Conservation (phyloP, 768 basidiomycete genomes). For the Sutorius australiensis region DNA sequence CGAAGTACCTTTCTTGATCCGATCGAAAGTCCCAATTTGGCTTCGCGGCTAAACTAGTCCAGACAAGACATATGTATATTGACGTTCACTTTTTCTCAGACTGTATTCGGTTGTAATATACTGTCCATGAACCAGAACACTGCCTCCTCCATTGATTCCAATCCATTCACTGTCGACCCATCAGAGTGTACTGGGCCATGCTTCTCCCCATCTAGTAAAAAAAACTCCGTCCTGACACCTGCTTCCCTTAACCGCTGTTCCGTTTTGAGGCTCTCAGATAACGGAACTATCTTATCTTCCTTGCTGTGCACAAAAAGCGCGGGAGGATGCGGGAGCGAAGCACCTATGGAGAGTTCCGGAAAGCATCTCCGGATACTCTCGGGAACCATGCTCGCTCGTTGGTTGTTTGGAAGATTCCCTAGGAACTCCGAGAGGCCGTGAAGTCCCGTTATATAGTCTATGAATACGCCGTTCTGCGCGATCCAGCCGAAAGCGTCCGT, state of each 20-base stretch:
- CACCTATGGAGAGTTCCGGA: background rate
- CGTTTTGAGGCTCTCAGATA: background rate
- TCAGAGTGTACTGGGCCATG: background rate
- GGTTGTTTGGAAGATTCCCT: background rate
- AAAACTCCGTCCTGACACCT: background rate
- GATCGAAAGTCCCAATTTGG: background rate
- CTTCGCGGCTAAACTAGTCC: background rate
- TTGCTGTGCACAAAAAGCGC: slow-evolving; percentile 1
- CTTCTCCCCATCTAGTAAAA: background rate
- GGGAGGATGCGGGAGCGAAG: background rate
- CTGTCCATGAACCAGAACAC: slow-evolving; percentile 1
- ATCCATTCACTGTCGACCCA: background rate
- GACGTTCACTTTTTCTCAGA: background rate
- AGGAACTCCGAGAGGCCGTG: background rate
- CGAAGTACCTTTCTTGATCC: background rate
- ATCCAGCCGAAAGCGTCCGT: slow-evolving; percentile 1
- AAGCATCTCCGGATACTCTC: background rate
- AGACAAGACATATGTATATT: too few relatives aligned
- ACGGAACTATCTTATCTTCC: background rate
- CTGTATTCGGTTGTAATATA: background rate
- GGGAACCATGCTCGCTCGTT: background rate
- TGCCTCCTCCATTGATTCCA: background rate
- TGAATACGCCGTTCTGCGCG: background rate
- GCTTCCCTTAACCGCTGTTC: background rate
- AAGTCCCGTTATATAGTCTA: background rate